Percentiles rank a stretch among this genome's conserved stretches.
phyloP scores from a whole-genome alignment of 306 rosid genomes.

The Dalbergia cochinchinensis region DNA sequence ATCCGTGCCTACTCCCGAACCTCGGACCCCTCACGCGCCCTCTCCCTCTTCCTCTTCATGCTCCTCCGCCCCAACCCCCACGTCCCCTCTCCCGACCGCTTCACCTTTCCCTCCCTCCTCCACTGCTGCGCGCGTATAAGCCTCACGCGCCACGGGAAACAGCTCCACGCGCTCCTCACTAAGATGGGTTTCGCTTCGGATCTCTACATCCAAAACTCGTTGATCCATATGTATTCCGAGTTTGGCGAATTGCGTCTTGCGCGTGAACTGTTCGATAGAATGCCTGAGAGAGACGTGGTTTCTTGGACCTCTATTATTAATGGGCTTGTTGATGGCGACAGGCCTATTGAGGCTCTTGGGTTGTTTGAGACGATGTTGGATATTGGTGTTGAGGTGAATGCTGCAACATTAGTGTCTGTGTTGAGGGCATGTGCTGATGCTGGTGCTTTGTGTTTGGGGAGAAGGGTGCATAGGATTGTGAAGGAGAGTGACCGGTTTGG shows the following conservation, averaged over 20 bases:
- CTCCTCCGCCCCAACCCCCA: constrained; percentile 12
- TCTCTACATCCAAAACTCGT: constrained; percentile 50
- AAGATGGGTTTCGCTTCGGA: constrained; percentile 52
- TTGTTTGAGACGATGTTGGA: constrained; percentile 57
- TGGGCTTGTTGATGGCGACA: constrained; percentile 50
- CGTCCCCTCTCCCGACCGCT: constrained; percentile 53
- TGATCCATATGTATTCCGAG: constrained; percentile 48
- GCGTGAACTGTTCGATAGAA: constrained; percentile 52
- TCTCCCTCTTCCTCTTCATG: constrained; percentile 55
- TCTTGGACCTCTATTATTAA: constrained; percentile 65
- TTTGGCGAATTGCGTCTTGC: constrained; percentile 54
- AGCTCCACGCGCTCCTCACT: constrained; percentile 51
- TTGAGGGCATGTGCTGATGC: constrained; percentile 61
- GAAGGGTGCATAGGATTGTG: constrained; percentile 54
- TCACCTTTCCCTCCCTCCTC: constrained; percentile 59
- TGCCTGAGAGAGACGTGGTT: constrained; percentile 63
- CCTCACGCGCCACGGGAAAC: constrained; percentile 51
- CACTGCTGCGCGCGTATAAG: constrained; percentile 54
- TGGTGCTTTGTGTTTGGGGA: constrained; percentile 58
- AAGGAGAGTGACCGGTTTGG: constrained; percentile 28
- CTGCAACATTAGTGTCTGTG: constrained; percentile 53
- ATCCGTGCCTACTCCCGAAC: constrained; percentile 59
- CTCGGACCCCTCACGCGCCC: constrained; percentile 50
- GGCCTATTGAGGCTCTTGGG: constrained; percentile 49
- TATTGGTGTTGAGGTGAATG: constrained; percentile 52